These are phyloP conservation scores for Leccinellum luteum DNA, from an alignment of 768 basidiomycete genomes.

Conservation along the genomic window DNA sequence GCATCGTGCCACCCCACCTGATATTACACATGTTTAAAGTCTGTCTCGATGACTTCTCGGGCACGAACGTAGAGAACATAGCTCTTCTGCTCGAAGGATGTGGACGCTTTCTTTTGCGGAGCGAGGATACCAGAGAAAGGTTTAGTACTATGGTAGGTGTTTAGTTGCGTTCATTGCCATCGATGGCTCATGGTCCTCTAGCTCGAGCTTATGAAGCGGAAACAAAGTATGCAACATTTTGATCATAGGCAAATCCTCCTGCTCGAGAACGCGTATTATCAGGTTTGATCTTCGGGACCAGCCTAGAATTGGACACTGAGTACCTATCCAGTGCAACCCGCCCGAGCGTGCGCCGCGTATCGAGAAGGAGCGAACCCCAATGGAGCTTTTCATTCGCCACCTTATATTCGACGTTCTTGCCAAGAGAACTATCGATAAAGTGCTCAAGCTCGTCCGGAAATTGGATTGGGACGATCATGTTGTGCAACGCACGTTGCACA, in stretches of 20 bases:
- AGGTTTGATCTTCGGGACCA: conserved; percentile 45
- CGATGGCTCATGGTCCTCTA: conserved; percentile 33
- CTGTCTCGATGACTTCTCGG: conserved; percentile 92
- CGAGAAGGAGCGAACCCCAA: conserved; percentile 79
- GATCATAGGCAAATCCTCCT: conserved; percentile 87
- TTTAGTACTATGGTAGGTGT: conserved; percentile 80
- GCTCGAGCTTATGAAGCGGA: conserved; percentile 93
- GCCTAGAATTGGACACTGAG: conserved; percentile 9
- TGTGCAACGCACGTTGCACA: conserved; percentile 65
- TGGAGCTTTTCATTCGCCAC: conserved; percentile 94
- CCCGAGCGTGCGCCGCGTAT: conserved; percentile 87
- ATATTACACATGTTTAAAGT: conserved; percentile 97
- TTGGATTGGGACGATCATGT: conserved; percentile 88
- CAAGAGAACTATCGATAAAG: conserved; percentile 94
- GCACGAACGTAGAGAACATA: conserved; percentile 90
- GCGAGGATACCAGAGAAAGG: conserved; percentile 82
- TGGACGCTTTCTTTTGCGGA: conserved; percentile 85
- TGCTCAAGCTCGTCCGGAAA: conserved; percentile 88
- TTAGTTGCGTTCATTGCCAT: background rate
- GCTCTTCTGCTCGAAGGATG: conserved; percentile 91
- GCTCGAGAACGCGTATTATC: conserved; percentile 98
- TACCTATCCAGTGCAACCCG: conserved; percentile 79
- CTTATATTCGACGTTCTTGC: conserved; percentile 91
- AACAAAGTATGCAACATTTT: conserved; percentile 90
- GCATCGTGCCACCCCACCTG: conserved; percentile 84